Evolutionary conservation across 176 grass and related monocot species (phyloP), one percentile per base, ranked within the genome.

Genomic region (Eragrostis nindensis): DNA sequence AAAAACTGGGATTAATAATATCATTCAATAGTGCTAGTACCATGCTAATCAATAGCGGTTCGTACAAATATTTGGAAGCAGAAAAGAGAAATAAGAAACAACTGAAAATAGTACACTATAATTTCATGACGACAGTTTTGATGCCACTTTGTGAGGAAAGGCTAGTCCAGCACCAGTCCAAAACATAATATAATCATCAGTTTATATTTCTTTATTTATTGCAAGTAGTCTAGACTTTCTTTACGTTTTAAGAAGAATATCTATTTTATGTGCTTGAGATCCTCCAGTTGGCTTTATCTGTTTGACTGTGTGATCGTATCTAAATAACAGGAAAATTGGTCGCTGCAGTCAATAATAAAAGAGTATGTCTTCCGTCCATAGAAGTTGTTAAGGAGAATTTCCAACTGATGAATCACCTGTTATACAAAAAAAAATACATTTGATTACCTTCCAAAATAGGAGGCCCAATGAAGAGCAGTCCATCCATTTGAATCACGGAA

Each of bases 391-490:
- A 42, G 50, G 17, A 60, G 61, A 78, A 77, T 61, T 29, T 70
- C 17, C n/a, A 63, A 60, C 43, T 32, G 48, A 53, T 52, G 36
- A 70, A 85, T 76, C 75, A 63, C 16, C 21, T 76, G 39, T 8
- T 17, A 44, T 64, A 70, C 38, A 66, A 30, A 72, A 79, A 73
- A 81, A 77, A n/a, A n/a, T n/a, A n/a, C 42, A 43, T 70, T 67
- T 45, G 56, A 71, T 90, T 86, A 99, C 96, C 96, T 95, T 87
- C 80, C 92, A 95, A 86, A 99, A 83, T 93, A 83, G 74, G 97
- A 87, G 89, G 97, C 93, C 93, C 97, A 99, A 85, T 99, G 97
- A 83, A 99, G 97, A 75, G 96, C 90, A 55, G 96, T 95, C 96
- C 96, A 99, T 77, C 96, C 96, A 76, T 99, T 99, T 18, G 76